Percentiles rank a stretch among this genome's conserved stretches.
These are phyloP conservation scores for Termitomyces heimii DNA, from an alignment of 768 basidiomycete genomes.

Conservation along the genomic window DNA sequence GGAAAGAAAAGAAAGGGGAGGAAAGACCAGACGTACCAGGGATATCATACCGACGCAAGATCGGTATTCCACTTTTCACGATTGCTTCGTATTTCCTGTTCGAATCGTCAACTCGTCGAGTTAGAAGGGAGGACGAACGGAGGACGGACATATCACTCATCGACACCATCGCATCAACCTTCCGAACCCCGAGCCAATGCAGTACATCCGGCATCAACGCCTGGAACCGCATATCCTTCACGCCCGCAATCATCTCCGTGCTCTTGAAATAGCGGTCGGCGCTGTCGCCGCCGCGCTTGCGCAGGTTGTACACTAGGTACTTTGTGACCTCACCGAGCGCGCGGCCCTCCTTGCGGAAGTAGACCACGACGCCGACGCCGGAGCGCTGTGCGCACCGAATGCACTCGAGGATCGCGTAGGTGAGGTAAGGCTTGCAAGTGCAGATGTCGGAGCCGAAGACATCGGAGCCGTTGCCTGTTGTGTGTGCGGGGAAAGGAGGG, in stretches of 20 bases:
- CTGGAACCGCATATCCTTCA: conserved; percentile 94
- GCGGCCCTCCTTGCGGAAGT: conserved; percentile 92
- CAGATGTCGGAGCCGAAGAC: conserved; percentile 94
- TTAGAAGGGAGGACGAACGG: too few species aligned
- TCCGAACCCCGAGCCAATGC: conserved; percentile 90
- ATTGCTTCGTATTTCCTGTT: conserved; percentile 91
- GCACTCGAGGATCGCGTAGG: conserved; percentile 91
- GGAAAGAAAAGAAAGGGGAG: not conserved
- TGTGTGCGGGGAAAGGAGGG: not conserved
- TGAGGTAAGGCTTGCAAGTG: conserved; percentile 90
- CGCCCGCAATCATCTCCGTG: conserved; percentile 91
- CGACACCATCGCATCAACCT: conserved; percentile 85
- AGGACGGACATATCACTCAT: conserved; percentile 74
- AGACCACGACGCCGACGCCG: conserved; percentile 90
- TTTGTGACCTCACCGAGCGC: conserved; percentile 93
- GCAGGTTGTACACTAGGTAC: conserved; percentile 94
- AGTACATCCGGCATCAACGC: conserved; percentile 95
- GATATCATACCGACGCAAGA: conserved; percentile 78
- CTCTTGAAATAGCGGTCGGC: conserved; percentile 93
- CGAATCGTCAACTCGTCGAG: not conserved
- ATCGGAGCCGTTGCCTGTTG: conserved; percentile 85
- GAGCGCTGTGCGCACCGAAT: conserved; percentile 65
- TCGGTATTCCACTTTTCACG: conserved; percentile 81
- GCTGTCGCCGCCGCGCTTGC: conserved; percentile 90
- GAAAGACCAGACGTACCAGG: conserved; percentile 34